phyloP scores from a whole-genome alignment of 352 stramenopile species.

The Pythium grandisporangium region DNA sequence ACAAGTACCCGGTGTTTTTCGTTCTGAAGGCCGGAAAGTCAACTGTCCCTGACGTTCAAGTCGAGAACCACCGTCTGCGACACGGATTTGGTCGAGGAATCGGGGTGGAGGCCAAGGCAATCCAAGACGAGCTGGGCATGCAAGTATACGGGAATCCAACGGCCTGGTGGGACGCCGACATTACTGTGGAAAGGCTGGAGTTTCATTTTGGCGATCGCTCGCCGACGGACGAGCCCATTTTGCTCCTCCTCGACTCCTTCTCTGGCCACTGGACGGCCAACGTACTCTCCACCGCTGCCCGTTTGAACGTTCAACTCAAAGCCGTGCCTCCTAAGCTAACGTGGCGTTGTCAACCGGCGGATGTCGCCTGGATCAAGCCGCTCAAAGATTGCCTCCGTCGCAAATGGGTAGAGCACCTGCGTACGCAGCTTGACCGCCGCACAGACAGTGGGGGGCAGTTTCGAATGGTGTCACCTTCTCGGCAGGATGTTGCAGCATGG shows the following conservation, averaged over 20 bases:
- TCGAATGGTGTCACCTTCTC: conserved; percentile 1
- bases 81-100: conserved; percentile 9
- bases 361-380: conserved; percentile 13
- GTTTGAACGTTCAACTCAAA: conserved; percentile 9
- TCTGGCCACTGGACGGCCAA: conserved; percentile 17
- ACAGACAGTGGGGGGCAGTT: neutral
- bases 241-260: conserved; percentile 20
- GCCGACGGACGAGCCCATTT: conserved; percentile 5
- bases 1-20: conserved; percentile 17
- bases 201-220: conserved; percentile 18
- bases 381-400: conserved; percentile 7
- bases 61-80: conserved; percentile 6
- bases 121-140: conserved; percentile 1
- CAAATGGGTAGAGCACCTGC: conserved; percentile 3
- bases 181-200: conserved; percentile 14
- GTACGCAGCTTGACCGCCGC: conserved; percentile 1
- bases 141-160: conserved; percentile 17
- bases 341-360: conserved; percentile 11
- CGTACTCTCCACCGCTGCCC: conserved; percentile 6
- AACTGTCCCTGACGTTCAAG: neutral
- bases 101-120: conserved; percentile 2
- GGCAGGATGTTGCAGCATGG: conserved; percentile 3
- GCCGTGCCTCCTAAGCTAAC: conserved; percentile 5
- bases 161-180: conserved; percentile 14
- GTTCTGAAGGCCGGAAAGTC: conserved; percentile 14